Evolutionary conservation across 805 yeast species (phyloP), one percentile per base, ranked within the genome.

Genomic region (Ogataea minuta): DNA sequence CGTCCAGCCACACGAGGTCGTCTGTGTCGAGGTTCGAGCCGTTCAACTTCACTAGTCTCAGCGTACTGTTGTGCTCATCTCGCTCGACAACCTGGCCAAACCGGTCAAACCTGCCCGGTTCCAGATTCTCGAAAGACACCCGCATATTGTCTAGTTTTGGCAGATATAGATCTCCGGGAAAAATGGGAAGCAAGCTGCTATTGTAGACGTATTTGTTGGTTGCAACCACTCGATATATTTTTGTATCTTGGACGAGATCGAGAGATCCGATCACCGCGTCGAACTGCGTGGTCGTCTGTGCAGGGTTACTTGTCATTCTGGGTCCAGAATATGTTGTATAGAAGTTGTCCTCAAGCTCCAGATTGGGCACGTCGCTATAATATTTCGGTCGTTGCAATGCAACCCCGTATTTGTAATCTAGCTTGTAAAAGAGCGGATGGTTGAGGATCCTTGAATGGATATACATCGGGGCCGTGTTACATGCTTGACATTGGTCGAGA

Each of bases 121-220:
- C 43, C 14, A 79, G 43, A 15, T 62, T 59, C 55, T 82, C 88
- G 24, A 80, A 40, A 4, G 58, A 53, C 11, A 78, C 28, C 29
- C 79, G 60, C 4, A 74, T 46, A 2, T 79, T 71, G 8, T 59
- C 55, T 2, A 77, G 45, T 10, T 57, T 53, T 1, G 67, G 68
- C 25, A 74, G 46, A 66, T 68, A 71, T 23, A 67, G 39, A 53
- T 70, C 70, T 34, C 58, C 49, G 2, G 52, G 56, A 1, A 42
- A n/a, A 9, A 39, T 28, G 1, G 41, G 43, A 12, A 26, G 11
- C 14, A 25, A 20, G 14, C 15, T 20, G 4, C 30, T 31, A 8
- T 34, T 14, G 9, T 28, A 20, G 8, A 4, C 15, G n/a, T 28
- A 28, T 5, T 27, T 33, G 3, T 36, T 39, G 9, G 23, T 28